A percentile compares a stretch with the other conserved stretches of the same genome.
phyloP scores from a whole-genome alignment of 2,329 filamentous ascomycete genomes.

The Fusarium temperatum region DNA sequence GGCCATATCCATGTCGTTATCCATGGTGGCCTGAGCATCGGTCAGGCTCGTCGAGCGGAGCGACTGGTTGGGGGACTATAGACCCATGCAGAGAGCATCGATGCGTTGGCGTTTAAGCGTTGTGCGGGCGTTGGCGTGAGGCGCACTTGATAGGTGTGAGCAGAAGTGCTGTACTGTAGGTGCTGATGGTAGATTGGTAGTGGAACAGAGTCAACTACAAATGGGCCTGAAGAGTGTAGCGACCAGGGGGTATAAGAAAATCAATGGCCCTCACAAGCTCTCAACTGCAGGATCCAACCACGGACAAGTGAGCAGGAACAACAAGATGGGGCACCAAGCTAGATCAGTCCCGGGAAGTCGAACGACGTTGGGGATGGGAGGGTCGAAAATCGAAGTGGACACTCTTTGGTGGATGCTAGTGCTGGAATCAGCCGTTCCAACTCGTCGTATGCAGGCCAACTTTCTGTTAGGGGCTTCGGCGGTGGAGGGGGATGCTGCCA shows the following conservation, averaged over 20 bases:
- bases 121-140: slow-evolving; percentile 47
- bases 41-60: slow-evolving; percentile 54
- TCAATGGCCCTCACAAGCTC: slow-evolving; percentile 33
- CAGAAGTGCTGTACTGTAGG: slow-evolving; percentile 25
- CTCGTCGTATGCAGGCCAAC: slow-evolving; percentile 10
- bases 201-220: slow-evolving; percentile 6
- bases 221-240: slow-evolving; percentile 13
- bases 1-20: slow-evolving; percentile 50
- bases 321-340: slow-evolving; percentile 27
- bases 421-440: slow-evolving; percentile 24
- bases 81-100: slow-evolving; percentile 58
- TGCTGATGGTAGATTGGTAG: background rate
- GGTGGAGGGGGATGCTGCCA: slow-evolving; percentile 32
- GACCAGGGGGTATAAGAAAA: slow-evolving; percentile 29
- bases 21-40: slow-evolving; percentile 60
- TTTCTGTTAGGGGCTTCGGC: slow-evolving; percentile 19
- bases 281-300: slow-evolving; percentile 28
- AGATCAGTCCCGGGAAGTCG: slow-evolving; percentile 24
- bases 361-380: slow-evolving; percentile 32
- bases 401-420: slow-evolving; percentile 19
- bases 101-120: slow-evolving; percentile 54
- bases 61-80: slow-evolving; percentile 53
- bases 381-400: slow-evolving; percentile 30
- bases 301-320: slow-evolving; percentile 29
- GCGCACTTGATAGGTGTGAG: slow-evolving; percentile 37